Base-by-base conservation (phyloP, 2,329 filamentous ascomycete species). In the Trichoderma simmonsii region DNA sequence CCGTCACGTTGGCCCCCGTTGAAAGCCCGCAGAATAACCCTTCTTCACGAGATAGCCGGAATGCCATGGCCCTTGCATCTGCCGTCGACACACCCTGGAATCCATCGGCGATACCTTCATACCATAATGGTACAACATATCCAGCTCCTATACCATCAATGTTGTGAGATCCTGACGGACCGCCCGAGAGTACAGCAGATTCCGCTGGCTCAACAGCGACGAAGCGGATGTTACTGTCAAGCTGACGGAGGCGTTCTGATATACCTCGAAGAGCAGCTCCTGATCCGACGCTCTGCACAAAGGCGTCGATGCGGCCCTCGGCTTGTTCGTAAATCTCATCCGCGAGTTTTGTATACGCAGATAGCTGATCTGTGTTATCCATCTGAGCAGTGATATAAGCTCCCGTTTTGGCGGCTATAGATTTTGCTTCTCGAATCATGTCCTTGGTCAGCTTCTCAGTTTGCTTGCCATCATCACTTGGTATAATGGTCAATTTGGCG, bases 371-470 rank as follows among this genome's bases (percentile, higher is more conserved):
- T 3, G 9, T 57, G 15, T 70, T 70, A 0, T 70, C 43, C 43
- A 70, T 64, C 43, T 70, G 59, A 21, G 59, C 60, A 9, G 68
- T 70, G 5, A 70, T 64, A 30, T 43, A 70, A 11, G 59, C 68
- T 36, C 68, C 68, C 2, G 32, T 64, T 11, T 26, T 57, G 28
- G 30, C 48, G 26, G 59, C 68, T 30, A 70, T 21, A 12, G 24
- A 48, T 43, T 57, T 28, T 11, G 68, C 68, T 32, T 70, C 68
- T 4, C 51, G 59, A 12, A 70, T 70, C 68, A 70, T 70, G 14
- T 70, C 59, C 51, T 63, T 64, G 15, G 68, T 70, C 6, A 70
- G 59, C 68, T 70, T 70, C 36, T 70, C 59, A 9, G 68, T 70
- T 70, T 70, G 68, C 7, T 64, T 70, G 24, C 60, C 59, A 30